Evolutionary conservation across 2,329 filamentous ascomycete species (phyloP).

Genomic region (Emergomyces orientalis): DNA sequence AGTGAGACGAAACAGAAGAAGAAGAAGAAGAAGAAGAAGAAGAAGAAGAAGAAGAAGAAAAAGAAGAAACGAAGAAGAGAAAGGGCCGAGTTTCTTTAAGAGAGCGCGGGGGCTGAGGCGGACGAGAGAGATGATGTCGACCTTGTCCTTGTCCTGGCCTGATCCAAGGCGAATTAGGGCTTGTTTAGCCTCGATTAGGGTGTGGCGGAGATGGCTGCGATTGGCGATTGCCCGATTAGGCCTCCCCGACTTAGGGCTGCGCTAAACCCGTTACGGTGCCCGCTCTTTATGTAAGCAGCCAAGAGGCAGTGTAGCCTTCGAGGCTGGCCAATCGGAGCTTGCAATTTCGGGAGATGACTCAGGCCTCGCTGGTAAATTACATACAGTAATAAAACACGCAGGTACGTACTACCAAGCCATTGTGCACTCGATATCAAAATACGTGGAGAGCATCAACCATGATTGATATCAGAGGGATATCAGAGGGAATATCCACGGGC

Average conservation of each 20-base stretch:
- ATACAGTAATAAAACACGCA: too few relatives aligned
- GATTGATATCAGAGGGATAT: too few relatives aligned
- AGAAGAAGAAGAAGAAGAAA: conserved; percentile 6
- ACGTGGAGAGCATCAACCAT: too few relatives aligned
- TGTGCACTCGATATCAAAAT: too few relatives aligned
- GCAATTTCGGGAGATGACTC: neutral
- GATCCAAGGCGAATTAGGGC: neutral
- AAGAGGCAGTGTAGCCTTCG: neutral
- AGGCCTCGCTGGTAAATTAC: neutral
- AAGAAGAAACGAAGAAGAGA: conserved; percentile 1
- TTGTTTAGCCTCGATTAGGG: neutral
- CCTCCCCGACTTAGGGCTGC: neutral
- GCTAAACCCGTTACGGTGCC: conserved; percentile 2
- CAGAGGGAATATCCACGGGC: too few relatives aligned
- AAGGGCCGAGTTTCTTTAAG: neutral
- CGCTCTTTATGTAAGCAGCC: conserved; percentile 1
- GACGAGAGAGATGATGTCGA: too few relatives aligned
- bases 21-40: conserved; percentile 6
- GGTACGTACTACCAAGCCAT: too few relatives aligned
- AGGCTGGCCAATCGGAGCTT: neutral
- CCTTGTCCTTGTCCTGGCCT: too few relatives aligned
- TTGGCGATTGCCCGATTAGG: neutral
- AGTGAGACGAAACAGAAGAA: neutral
- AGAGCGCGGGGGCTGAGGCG: too few relatives aligned
- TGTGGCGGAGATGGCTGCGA: neutral